Conservation (phyloP, 1,284 basidiomycete species). For the Moesziomyces globuligerus region DNA sequence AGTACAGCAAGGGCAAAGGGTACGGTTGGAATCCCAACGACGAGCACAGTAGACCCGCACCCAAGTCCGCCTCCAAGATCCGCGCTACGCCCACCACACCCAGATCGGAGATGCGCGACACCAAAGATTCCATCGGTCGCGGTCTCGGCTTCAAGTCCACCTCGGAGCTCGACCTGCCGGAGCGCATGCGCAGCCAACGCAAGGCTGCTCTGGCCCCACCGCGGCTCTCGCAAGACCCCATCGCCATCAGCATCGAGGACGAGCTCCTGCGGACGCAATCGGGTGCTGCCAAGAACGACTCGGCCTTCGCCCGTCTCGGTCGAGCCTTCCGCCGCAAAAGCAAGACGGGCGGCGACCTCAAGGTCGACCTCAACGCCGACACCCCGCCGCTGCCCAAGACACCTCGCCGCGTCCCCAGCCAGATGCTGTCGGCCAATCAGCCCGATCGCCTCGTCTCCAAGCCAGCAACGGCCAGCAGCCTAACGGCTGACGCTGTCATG, state of each 20-base stretch:
- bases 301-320: slow-evolving; percentile 40
- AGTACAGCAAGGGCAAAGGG: slow-evolving; percentile 45
- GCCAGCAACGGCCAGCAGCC: slow-evolving; percentile 31
- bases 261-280: slow-evolving; percentile 20
- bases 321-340: slow-evolving; percentile 47
- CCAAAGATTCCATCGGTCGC: slow-evolving; percentile 10
- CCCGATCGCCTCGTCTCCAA: slow-evolving; percentile 26
- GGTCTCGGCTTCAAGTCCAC: slow-evolving; percentile 30
- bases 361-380: slow-evolving; percentile 10
- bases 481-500: slow-evolving; percentile 2
- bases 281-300: slow-evolving; percentile 13
- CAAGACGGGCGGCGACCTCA: slow-evolving; percentile 39
- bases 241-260: slow-evolving; percentile 39
- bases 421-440: slow-evolving; percentile 6
- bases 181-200: slow-evolving; percentile 41
- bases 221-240: slow-evolving; percentile 35
- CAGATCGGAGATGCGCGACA: slow-evolving; percentile 9
- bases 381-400: slow-evolving; percentile 22
- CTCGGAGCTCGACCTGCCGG: slow-evolving; percentile 40
- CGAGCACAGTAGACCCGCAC: slow-evolving; percentile 4
- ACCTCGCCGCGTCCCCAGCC: slow-evolving; percentile 15
- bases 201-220: slow-evolving; percentile 32
- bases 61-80: slow-evolving; percentile 19
- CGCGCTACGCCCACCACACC: slow-evolving; percentile 9
- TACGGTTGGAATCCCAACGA: slow-evolving; percentile 38